Evolutionary conservation across 129 eudicot species (phyloP), one percentile per base, ranked within the genome.

Genomic region (Centella asiatica): DNA sequence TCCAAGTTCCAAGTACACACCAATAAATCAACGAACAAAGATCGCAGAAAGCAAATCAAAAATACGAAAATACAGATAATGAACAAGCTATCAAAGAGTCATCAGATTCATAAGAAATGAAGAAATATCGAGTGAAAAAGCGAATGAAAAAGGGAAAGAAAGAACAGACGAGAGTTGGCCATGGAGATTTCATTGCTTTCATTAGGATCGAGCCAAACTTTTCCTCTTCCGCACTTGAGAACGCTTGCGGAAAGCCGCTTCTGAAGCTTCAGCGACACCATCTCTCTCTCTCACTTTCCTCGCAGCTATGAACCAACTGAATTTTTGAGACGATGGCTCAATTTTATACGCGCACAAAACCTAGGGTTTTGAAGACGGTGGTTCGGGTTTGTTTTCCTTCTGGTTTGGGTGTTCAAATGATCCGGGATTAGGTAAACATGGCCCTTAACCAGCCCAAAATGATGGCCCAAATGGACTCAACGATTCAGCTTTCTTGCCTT

Each of bases 191-290:
- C 87, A 62, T 47, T 81, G 73, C 69, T 61, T 68, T 81, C 87
- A 71, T 81, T 81, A 28, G 87, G 87, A 59, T 81, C 87, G 39
- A 81, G 87, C 87, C 87, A 77, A 61, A 77, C 83, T 65, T 81
- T 81, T 15, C 87, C 87, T 37, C 65, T 74, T 0, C 87, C 87
- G 54, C 87, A 81, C 59, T 74, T 74, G 73, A 81, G 87, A 1
- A 81, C 80, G 64, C 82, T 77, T 56, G 83, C 79, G 24, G 87
- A 73, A 40, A 81, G 87, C 77, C 87, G 71, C 77, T 81, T 81
- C 83, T 81, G 87, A 44, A 81, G 67, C 73, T 81, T 81, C 33
- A 81, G 60, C 64, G 80, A 57, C 73, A 81, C 87, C 87, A 81
- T 81, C 77, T 62, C 65, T 50, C 46, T 10, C 47, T 28, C 60